Base-by-base conservation (phyloP, 495 filamentous ascomycete species). In the Venustampulla echinocandica region DNA sequence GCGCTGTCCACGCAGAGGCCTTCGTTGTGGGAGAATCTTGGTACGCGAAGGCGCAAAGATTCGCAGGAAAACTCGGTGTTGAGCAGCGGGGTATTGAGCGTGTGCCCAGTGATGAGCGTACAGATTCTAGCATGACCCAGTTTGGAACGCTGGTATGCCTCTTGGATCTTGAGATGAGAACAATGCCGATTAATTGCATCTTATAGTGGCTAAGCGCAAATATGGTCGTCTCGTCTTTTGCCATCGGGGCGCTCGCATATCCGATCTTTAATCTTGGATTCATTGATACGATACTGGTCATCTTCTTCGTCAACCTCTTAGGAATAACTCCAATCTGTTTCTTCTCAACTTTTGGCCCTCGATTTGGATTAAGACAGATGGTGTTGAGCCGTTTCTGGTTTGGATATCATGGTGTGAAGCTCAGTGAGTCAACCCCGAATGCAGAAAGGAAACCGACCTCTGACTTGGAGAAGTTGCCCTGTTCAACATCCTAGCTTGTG, bases 321-420 rank as follows among this genome's bases (percentile, higher is more conserved):
- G 85, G 81, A 35, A 72, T 84, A 24, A 57, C 82, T 43, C 83
- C 85, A 13, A 84, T 87, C 11, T 81, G 77, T 70, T 85, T 84
- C 69, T 90, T 88, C 69, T 82, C 80, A 2, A 84, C 81, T 18
- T 87, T 90, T 50, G 87, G 87, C 4, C 80, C 86, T 11, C 61
- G 63, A 4, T 90, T 90, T 59, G 87, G 86, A 7, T 65, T 93
- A 44, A 79, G 86, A 34, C 87, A 93, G 64, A 88, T 93, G 81
- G 79, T 90, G 3, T 71, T 90, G n/a, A 85, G 83, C 4, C 70
- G 86, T 19, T 89, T 84, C 65, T 93, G 70, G 68, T 90, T 88
- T 56, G 85, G 85, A 32, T 87, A 74, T 64, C 79, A 76, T 54
- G 76, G 73, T 10, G 80, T 80, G 40, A 87, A 85, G 64, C 58